Percentiles rank a stretch among this genome's conserved stretches.
Conservation (phyloP, 2,329 filamentous ascomycete species). For the Pseudogymnoascus sp. region DNA sequence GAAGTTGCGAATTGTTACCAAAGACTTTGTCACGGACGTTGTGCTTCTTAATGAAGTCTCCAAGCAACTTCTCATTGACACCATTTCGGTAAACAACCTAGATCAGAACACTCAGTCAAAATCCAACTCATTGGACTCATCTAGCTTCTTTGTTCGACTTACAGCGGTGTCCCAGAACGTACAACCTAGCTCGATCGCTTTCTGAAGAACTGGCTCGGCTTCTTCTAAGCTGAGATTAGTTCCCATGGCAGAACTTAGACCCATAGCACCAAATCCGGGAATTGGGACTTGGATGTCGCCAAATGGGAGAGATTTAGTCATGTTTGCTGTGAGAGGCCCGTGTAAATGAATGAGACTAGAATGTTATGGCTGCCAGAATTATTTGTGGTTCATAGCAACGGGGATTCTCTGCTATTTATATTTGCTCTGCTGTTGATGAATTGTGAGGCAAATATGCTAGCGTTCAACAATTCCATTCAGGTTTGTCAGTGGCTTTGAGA, state of each 20-base stretch:
- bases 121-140: background rate
- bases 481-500: too few relatives aligned
- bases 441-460: background rate
- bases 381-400: background rate
- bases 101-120: slow-evolving; percentile 27
- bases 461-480: background rate
- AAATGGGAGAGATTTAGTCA: slow-evolving; percentile 39
- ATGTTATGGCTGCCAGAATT: background rate
- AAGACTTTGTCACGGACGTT: slow-evolving; percentile 45
- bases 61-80: slow-evolving; percentile 44
- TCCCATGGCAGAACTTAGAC: slow-evolving; percentile 39
- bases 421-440: background rate
- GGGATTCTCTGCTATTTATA: background rate
- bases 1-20: slow-evolving; percentile 28
- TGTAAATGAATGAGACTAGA: background rate
- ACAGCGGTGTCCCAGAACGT: slow-evolving; percentile 24
- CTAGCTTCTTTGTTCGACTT: background rate
- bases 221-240: slow-evolving; percentile 37
- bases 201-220: slow-evolving; percentile 43
- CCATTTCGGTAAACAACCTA: slow-evolving; percentile 41
- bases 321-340: slow-evolving; percentile 12
- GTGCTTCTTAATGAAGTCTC: slow-evolving; percentile 45
- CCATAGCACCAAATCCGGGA: slow-evolving; percentile 46
- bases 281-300: slow-evolving; percentile 32
- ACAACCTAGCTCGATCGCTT: slow-evolving; percentile 41